Percentiles rank a stretch among this genome's conserved stretches.
phyloP scores from a whole-genome alignment of 2,329 filamentous ascomycete genomes.

The Fusarium marasasianum region DNA sequence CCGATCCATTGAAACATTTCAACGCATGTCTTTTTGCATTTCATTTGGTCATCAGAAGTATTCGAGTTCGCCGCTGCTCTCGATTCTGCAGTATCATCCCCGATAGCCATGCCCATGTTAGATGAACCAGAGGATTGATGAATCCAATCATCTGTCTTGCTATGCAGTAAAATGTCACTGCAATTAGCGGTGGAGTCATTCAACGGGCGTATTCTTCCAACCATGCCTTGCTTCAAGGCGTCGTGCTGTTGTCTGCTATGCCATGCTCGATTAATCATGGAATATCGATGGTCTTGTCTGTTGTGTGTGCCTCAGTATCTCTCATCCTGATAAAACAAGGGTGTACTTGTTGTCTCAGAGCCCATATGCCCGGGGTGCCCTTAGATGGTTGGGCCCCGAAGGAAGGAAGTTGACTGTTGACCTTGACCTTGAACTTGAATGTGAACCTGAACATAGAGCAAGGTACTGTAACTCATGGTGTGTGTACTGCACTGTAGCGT shows the following conservation, averaged over 20 bases:
- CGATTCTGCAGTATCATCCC: not conserved
- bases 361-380: conserved; percentile 7
- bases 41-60: not conserved
- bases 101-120: not conserved
- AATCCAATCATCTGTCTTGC: conserved; percentile 1
- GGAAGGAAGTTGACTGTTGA: not conserved
- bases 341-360: conserved; percentile 19
- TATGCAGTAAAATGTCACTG: conserved; percentile 24
- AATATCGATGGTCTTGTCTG: conserved; percentile 6
- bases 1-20: not conserved
- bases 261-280: conserved; percentile 2
- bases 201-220: not conserved
- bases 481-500: conserved; percentile 3
- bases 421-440: not conserved
- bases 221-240: conserved; percentile 3
- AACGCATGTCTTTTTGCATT: not conserved
- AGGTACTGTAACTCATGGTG: not conserved
- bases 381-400: conserved; percentile 11
- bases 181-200: conserved; percentile 11
- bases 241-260: conserved; percentile 1
- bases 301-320: conserved; percentile 3
- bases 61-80: conserved; percentile 4
- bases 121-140: not conserved
- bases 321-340: not conserved
- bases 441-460: not conserved